Conservation (phyloP, 2,329 filamentous ascomycete species). For the Claviceps digitariae region DNA sequence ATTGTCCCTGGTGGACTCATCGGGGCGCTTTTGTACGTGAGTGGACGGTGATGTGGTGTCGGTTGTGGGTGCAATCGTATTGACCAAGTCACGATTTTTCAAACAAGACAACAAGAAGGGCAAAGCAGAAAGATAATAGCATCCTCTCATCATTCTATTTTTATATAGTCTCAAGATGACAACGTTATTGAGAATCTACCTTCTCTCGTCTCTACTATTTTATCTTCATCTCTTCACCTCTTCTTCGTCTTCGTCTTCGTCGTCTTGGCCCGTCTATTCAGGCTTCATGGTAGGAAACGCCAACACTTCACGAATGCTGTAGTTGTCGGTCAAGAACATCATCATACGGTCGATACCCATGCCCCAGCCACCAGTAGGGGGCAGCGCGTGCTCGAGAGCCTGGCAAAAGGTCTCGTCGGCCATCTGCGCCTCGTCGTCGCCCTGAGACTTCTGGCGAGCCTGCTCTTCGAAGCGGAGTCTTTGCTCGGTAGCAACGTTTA, state of each 20-base stretch:
- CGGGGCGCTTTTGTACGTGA: too few species aligned
- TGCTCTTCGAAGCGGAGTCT: slow-evolving; percentile 79
- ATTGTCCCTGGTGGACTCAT: too few species aligned
- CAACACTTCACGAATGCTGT: slow-evolving; percentile 90
- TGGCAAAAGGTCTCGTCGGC: slow-evolving; percentile 94
- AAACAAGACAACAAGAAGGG: too few species aligned
- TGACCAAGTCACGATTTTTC: too few species aligned
- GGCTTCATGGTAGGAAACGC: slow-evolving; percentile 97
- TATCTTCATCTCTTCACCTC: not conserved
- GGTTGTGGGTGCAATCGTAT: too few species aligned
- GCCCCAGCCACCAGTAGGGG: slow-evolving; percentile 91
- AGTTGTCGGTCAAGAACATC: slow-evolving; percentile 90
- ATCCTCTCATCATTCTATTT: too few species aligned
- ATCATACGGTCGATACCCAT: slow-evolving; percentile 90
- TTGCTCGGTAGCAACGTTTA: slow-evolving; percentile 88
- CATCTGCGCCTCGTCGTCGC: slow-evolving; percentile 92
- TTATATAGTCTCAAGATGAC: too few species aligned
- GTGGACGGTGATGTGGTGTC: too few species aligned
- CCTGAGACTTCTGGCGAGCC: slow-evolving; percentile 86
- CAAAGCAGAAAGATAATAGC: too few species aligned
- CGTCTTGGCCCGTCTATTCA: not conserved
- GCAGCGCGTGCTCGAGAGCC: slow-evolving; percentile 77
- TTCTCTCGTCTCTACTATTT: slow-evolving; percentile 10
- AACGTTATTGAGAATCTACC: too few species aligned
- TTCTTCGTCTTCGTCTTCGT: too few species aligned